Percentiles rank a stretch among this genome's conserved stretches.
Evolutionary conservation across 2,329 filamentous ascomycete species (phyloP).

Genomic region (Exophiala calicioides): DNA sequence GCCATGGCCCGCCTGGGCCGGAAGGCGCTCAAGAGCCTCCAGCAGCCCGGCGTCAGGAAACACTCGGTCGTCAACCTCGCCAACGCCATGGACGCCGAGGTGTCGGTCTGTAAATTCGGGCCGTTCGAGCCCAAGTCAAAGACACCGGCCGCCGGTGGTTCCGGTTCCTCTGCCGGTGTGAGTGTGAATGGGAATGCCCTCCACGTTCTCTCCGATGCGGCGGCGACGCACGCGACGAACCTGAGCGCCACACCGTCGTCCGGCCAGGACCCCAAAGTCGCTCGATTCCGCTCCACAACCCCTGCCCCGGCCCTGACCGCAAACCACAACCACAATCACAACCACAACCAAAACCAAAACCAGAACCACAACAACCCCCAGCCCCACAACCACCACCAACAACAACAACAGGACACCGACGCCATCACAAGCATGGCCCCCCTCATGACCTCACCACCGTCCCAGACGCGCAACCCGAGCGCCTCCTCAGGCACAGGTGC

Average conservation of each 20-base stretch:
- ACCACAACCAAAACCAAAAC: too few species aligned
- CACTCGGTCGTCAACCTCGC: conserved; percentile 47
- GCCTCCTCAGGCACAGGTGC: background rate
- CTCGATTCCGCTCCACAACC: too few species aligned
- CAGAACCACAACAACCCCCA: too few species aligned
- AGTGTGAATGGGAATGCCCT: conserved; percentile 18
- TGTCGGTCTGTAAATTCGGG: conserved; percentile 32
- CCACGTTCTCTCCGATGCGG: conserved; percentile 31
- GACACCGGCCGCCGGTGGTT: too few species aligned
- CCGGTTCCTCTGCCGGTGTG: background rate
- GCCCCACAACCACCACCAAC: too few species aligned
- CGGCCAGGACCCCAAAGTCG: too few species aligned
- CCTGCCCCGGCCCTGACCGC: too few species aligned
- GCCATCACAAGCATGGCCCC: background rate
- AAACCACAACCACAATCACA: too few species aligned
- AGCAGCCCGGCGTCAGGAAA: conserved; percentile 31
- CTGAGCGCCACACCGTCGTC: too few species aligned
- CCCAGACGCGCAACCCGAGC: background rate
- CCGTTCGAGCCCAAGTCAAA: conserved; percentile 24
- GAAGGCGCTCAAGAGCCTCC: conserved; percentile 38
- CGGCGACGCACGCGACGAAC: conserved; percentile 25
- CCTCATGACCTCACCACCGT: conserved; percentile 3
- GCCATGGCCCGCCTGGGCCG: conserved; percentile 44
- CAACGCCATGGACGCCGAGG: conserved; percentile 46
- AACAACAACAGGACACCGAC: conserved; percentile 3